These are phyloP conservation scores for Sclerotinia glacialis DNA, from an alignment of 2,329 filamentous ascomycete species.

Conservation along the genomic window DNA sequence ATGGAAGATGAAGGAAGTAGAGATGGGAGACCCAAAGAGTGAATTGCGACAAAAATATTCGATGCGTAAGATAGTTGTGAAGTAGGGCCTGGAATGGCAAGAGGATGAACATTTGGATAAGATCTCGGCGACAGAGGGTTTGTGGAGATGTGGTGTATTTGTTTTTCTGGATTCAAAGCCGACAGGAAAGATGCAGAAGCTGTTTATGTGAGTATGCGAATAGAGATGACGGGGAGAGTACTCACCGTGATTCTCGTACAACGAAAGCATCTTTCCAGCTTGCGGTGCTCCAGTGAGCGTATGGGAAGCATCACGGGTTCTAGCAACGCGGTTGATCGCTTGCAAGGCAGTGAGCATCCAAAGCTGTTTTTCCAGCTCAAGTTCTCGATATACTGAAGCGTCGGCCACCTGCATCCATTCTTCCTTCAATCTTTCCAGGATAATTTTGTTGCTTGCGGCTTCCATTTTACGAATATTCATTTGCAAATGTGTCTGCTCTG, in stretches of 20 bases:
- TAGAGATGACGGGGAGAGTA: neutral
- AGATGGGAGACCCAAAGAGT: conserved; percentile 55
- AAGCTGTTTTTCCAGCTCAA: conserved; percentile 55
- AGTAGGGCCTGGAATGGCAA: conserved; percentile 39
- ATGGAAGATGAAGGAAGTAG: conserved; percentile 56
- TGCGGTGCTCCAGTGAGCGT: neutral
- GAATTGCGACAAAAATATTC: conserved; percentile 49
- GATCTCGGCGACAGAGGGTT: conserved; percentile 39
- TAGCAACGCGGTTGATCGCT: conserved; percentile 19
- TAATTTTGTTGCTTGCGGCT: conserved; percentile 49
- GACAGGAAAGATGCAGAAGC: conserved; percentile 36
- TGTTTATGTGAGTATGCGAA: conserved; percentile 23
- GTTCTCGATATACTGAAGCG: conserved; percentile 49
- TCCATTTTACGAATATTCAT: conserved; percentile 56
- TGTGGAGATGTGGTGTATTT: conserved; percentile 47
- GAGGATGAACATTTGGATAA: conserved; percentile 39
- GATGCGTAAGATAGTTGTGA: conserved; percentile 41
- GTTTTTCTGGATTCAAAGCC: conserved; percentile 40
- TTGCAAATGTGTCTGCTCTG: conserved; percentile 45
- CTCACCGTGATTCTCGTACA: conserved; percentile 39
- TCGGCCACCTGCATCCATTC: conserved; percentile 47
- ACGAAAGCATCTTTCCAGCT: conserved; percentile 31
- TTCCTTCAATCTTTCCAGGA: conserved; percentile 55
- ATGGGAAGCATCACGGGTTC: neutral
- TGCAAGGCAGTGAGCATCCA: conserved; percentile 61